A percentile compares a stretch with the other conserved stretches of the same genome.
Conservation (phyloP, 768 basidiomycete species). For the Kwoniella heveanensis region DNA sequence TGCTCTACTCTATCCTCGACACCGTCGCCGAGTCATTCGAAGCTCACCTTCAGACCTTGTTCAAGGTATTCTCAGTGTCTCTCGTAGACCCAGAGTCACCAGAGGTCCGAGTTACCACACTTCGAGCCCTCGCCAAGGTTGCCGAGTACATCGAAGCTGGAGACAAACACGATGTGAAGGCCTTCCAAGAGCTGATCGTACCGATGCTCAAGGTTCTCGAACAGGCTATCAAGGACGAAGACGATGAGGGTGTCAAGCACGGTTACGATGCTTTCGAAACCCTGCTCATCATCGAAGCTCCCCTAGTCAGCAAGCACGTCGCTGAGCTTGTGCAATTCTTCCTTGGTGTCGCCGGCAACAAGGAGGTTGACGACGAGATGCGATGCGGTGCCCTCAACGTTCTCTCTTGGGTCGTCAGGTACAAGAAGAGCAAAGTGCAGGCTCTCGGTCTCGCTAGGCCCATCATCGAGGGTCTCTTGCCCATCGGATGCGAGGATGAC, state of each 20-base stretch:
- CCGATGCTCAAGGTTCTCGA: conserved; percentile 85
- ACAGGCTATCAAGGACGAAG: conserved; percentile 73
- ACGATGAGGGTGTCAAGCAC: conserved; percentile 80
- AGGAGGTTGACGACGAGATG: conserved; percentile 71
- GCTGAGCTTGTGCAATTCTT: conserved; percentile 86
- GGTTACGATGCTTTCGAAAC: conserved; percentile 96
- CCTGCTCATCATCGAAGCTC: conserved; percentile 90
- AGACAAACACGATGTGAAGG: conserved; percentile 81
- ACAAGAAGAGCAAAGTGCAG: conserved; percentile 97
- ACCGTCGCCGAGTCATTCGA: conserved; percentile 87
- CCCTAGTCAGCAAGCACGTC: conserved; percentile 86
- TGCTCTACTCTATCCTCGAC: conserved; percentile 79
- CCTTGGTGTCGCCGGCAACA: conserved; percentile 77
- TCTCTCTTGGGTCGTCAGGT: conserved; percentile 95
- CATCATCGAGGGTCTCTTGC: conserved; percentile 89
- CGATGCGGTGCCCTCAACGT: conserved; percentile 89
- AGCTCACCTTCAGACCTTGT: conserved; percentile 60
- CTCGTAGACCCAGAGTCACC: conserved; percentile 80
- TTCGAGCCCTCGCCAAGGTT: conserved; percentile 86
- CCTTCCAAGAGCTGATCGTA: conserved; percentile 84
- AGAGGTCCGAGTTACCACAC: conserved; percentile 86
- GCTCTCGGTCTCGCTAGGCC: conserved; percentile 75
- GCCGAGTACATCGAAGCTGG: conserved; percentile 88
- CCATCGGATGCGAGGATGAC: conserved; percentile 89
- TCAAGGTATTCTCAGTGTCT: conserved; percentile 74